Conservation (phyloP, 495 filamentous ascomycete genomes). For the Neurospora sp. region DNA sequence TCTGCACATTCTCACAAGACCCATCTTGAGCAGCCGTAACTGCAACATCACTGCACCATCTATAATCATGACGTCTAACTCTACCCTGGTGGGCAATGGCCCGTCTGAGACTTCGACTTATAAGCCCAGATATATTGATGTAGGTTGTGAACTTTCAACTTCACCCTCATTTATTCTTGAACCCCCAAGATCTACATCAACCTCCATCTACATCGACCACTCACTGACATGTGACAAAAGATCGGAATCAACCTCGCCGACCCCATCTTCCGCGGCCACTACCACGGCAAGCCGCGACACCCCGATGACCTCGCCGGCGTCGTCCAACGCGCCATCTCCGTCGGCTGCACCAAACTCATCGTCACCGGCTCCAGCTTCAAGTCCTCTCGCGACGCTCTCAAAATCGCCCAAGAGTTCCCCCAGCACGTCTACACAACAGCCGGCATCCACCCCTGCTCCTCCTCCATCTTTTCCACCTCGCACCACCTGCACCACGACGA, state of each 20-base stretch:
- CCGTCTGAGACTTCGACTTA: slow-evolving; percentile 14
- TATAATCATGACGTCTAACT: slow-evolving; percentile 11
- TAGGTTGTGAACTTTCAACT: no score
- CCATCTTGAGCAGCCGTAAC: background rate
- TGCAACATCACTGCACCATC: background rate
- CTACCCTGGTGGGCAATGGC: background rate
- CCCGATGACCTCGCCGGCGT: slow-evolving; percentile 70
- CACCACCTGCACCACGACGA: slow-evolving; percentile 44
- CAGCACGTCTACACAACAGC: slow-evolving; percentile 68
- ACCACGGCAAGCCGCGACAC: slow-evolving; percentile 75
- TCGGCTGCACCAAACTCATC: slow-evolving; percentile 81
- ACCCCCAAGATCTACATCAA: no score
- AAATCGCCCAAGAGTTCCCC: slow-evolving; percentile 58
- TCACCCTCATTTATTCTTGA: no score
- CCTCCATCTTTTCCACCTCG: slow-evolving; percentile 54
- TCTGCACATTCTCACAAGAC: slow-evolving; percentile 5
- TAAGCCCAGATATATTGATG: slow-evolving; percentile 50
- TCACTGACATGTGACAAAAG: slow-evolving; percentile 15
- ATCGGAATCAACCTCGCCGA: slow-evolving; percentile 94
- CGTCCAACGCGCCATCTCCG: slow-evolving; percentile 59
- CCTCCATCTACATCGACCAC: no score
- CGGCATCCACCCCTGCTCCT: slow-evolving; percentile 84
- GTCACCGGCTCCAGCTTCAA: slow-evolving; percentile 84
- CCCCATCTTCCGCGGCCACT: slow-evolving; percentile 70
- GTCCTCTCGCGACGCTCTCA: slow-evolving; percentile 63